Evolutionary conservation across 805 yeast species (phyloP).

Genomic region (Metschnikowia kofuensis): DNA sequence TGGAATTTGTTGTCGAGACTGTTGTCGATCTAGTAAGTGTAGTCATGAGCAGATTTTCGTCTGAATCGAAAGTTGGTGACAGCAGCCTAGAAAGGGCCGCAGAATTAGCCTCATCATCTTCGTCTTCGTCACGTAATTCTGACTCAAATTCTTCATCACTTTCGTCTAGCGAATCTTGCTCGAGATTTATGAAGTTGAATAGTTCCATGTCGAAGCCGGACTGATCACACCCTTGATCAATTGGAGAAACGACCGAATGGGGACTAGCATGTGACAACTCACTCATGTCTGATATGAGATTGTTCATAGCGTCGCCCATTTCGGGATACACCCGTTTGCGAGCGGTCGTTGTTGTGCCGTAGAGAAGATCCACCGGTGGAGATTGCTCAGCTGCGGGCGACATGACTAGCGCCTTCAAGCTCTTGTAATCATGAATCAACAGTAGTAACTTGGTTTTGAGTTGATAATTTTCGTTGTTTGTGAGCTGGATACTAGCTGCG

Average conservation of each 20-base stretch:
- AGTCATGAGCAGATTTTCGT: constrained; percentile 36
- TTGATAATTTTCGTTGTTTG: constrained; percentile 33
- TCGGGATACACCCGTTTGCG: constrained; percentile 18
- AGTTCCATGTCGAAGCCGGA: constrained; percentile 18
- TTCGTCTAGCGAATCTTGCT: constrained; percentile 20
- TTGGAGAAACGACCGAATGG: constrained; percentile 7
- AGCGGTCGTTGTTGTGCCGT: constrained; percentile 20
- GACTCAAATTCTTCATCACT: constrained; percentile 2
- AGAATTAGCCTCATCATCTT: constrained; percentile 21
- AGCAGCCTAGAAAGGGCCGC: constrained; percentile 36
- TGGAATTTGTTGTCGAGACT: constrained; percentile 32
- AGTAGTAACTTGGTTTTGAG: constrained; percentile 34
- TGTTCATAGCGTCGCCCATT: constrained; percentile 22
- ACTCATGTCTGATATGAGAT: constrained; percentile 27
- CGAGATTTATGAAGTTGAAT: constrained; percentile 27
- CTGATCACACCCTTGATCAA: constrained; percentile 3
- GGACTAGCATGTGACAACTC: constrained; percentile 24
- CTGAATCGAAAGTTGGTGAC: constrained; percentile 34
- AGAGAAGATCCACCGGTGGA: constrained; percentile 8
- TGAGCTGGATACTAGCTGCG: constrained; percentile 14
- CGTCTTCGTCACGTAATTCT: constrained; percentile 19
- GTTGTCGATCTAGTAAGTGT: constrained; percentile 42
- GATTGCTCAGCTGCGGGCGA: constrained; percentile 6
- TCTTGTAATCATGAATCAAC: constrained; percentile 40
- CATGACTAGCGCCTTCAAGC: constrained; percentile 30